These are phyloP conservation scores for Penicillium crystallinum DNA, from an alignment of 495 filamentous ascomycete species.

Conservation along the genomic window DNA sequence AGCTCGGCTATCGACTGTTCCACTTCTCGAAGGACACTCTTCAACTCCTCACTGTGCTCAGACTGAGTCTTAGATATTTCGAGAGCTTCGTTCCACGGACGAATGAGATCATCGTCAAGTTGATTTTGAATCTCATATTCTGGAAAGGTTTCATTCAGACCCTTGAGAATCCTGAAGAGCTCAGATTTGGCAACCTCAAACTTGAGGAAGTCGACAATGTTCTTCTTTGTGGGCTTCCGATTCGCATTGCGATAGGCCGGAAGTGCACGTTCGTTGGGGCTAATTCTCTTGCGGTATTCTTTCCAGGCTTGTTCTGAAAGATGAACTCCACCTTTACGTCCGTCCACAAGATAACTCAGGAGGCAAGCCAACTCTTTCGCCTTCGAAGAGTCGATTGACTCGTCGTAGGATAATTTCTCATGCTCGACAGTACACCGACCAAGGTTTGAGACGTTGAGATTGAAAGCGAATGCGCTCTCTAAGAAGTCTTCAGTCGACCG, in stretches of 20 bases:
- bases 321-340: constrained; percentile 66
- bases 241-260: constrained; percentile 40
- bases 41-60: constrained; percentile 21
- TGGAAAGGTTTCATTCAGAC: constrained; percentile 40
- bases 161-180: constrained; percentile 43
- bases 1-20: constrained; percentile 9
- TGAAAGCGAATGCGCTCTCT: constrained; percentile 55
- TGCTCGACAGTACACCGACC: constrained; percentile 73
- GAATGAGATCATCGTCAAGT: constrained; percentile 48
- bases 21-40: constrained; percentile 18
- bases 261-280: constrained; percentile 23
- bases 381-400: constrained; percentile 48
- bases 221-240: constrained; percentile 32
- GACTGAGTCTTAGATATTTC: constrained; percentile 24
- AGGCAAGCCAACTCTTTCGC: constrained; percentile 62
- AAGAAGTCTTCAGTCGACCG: constrained; percentile 43
- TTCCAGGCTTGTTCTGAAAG: constrained; percentile 57
- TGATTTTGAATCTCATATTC: constrained; percentile 11
- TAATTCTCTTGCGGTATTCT: constrained; percentile 39
- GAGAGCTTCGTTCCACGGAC: constrained; percentile 34
- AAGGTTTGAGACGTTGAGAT: constrained; percentile 58
- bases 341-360: constrained; percentile 75
- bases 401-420: constrained; percentile 63
- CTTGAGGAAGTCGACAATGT: constrained; percentile 69
- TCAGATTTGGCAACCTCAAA: constrained; percentile 55